Evolutionary conservation across 73 alveolate genomes (phyloP).

Genomic region (Symbiodinium natans): DNA sequence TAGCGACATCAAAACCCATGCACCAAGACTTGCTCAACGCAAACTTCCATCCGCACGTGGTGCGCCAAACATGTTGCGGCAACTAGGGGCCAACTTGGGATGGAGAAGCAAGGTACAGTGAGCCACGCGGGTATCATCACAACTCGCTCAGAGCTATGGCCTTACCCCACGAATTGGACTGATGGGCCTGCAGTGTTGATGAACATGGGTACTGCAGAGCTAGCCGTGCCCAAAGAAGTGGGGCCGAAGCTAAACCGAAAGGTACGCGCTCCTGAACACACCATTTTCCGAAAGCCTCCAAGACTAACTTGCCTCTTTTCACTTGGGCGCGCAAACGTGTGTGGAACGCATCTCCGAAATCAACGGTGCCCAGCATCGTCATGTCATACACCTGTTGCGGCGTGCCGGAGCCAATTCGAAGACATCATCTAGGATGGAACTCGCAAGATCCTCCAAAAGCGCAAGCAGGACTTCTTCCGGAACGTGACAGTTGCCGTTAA

Average conservation of each 20-base stretch:
- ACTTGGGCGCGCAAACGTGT: background rate
- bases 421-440: background rate
- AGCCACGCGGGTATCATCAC: background rate
- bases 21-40: background rate
- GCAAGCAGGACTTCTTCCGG: background rate
- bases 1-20: background rate
- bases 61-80: background rate
- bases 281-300: background rate
- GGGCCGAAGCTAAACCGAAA: conserved; percentile 12
- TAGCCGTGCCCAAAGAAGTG: background rate
- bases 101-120: background rate
- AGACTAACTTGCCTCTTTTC: background rate
- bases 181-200: no score
- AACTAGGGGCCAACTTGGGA: no score
- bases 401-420: background rate
- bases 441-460: background rate
- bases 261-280: background rate
- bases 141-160: no score
- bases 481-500: background rate
- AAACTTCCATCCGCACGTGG: background rate
- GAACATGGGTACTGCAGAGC: no score
- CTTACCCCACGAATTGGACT: no score
- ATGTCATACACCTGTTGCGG: no score
- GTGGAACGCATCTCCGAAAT: background rate
- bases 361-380: background rate